These are phyloP conservation scores for Acanthamoeba royreba DNA, from an alignment of 208 protist genomes.

Conservation along the genomic window DNA sequence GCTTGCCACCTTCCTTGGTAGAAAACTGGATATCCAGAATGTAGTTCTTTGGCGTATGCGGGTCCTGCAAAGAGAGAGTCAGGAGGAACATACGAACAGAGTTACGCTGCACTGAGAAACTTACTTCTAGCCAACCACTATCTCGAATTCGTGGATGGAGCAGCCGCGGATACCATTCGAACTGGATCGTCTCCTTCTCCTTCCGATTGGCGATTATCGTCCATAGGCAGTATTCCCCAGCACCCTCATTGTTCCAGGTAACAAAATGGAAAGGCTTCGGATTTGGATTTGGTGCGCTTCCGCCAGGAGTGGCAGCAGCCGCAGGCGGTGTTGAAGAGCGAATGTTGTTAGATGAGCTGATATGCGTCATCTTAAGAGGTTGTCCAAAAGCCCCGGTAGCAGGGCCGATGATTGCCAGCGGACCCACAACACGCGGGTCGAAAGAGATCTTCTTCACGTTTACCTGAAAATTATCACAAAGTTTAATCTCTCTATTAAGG, in stretches of 20 bases:
- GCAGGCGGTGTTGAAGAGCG: not conserved
- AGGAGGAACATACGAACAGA: not conserved
- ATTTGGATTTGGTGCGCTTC: not conserved
- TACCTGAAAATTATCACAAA: not conserved
- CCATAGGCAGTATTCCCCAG: constrained; percentile 22
- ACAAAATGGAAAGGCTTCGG: constrained; percentile 6
- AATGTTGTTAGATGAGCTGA: constrained; percentile 30
- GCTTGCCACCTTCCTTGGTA: constrained; percentile 19
- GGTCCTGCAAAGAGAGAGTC: not conserved
- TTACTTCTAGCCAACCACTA: not conserved
- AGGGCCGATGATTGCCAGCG: constrained; percentile 5
- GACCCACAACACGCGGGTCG: constrained; percentile 1
- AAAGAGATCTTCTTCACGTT: not conserved
- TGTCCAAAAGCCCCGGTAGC: not conserved
- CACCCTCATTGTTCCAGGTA: not conserved
- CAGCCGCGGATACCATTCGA: constrained; percentile 37
- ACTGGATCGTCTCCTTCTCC: constrained; percentile 40
- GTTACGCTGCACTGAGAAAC: not conserved
- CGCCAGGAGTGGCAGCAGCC: not conserved
- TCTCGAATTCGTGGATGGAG: not conserved
- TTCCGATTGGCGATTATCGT: constrained; percentile 32
- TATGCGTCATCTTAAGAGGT: constrained; percentile 8
- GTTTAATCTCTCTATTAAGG: not conserved
- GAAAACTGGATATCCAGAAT: constrained; percentile 47
- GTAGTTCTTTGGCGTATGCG: constrained; percentile 37